Evolutionary conservation across 225 moss, liverwort and hornwort genomes (phyloP).

Genomic region (Climacium dendroides): DNA sequence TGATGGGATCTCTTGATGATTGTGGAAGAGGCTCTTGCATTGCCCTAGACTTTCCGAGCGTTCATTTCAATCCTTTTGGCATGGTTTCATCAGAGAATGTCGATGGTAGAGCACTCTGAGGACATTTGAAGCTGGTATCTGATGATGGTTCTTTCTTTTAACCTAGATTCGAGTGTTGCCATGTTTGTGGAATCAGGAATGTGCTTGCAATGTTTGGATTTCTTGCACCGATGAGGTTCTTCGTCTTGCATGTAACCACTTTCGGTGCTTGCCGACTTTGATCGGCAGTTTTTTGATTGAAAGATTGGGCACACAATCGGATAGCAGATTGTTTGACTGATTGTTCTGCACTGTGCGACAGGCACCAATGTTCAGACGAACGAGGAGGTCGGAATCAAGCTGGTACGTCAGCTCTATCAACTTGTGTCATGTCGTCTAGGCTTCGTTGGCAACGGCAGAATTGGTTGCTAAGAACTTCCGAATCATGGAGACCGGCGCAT

Average conservation of each 20-base stretch:
- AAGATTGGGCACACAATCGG: background rate
- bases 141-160: background rate
- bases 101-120: background rate
- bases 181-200: background rate
- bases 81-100: background rate
- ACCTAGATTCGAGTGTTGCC: background rate
- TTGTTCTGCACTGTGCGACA: conserved; percentile 4
- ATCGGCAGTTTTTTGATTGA: background rate
- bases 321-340: background rate
- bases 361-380: conserved; percentile 87
- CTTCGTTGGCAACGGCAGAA: background rate
- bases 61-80: background rate
- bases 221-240: background rate
- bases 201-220: background rate
- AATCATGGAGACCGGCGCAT: background rate
- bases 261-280: background rate
- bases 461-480: background rate
- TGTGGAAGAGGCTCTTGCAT: background rate
- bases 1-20: background rate
- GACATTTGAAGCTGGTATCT: background rate
- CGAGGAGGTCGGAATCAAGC: conserved; percentile 91
- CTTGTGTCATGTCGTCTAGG: background rate
- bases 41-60: background rate
- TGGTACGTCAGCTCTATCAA: conserved; percentile 34
- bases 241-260: background rate